Percentiles rank a stretch among this genome's conserved stretches.
Evolutionary conservation across 768 basidiomycete species (phyloP).

Genomic region (Tremella yokohamensis): DNA sequence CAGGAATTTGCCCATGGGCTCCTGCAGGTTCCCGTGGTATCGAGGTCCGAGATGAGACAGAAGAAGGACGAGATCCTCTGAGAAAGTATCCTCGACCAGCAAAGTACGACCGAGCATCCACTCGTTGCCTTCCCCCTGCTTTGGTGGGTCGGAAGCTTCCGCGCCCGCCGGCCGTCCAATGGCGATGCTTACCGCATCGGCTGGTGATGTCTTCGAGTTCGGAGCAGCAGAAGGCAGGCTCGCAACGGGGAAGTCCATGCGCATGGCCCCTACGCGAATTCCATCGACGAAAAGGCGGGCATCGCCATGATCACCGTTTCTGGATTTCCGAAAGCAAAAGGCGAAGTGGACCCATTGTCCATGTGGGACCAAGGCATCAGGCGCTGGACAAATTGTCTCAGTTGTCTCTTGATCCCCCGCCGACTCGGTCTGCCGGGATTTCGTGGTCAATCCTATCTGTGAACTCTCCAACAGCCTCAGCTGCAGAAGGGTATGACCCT

Average conservation of each 20-base stretch:
- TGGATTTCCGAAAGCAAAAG: conserved; percentile 35
- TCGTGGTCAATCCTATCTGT: conserved; percentile 35
- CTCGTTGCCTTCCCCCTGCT: conserved; percentile 37
- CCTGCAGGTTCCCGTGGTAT: conserved; percentile 47
- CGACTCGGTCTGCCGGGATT: conserved; percentile 1
- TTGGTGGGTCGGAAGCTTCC: conserved; percentile 3
- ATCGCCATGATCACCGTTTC: conserved; percentile 27
- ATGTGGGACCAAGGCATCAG: conserved; percentile 47
- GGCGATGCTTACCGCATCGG: conserved; percentile 28
- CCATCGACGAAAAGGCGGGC: conserved; percentile 45
- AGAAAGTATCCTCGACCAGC: conserved; percentile 41
- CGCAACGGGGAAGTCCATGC: conserved; percentile 32
- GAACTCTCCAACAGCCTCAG: conserved; percentile 48
- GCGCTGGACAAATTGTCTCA: conserved; percentile 39
- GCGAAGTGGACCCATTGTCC: conserved; percentile 48
- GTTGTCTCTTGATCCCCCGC: conserved; percentile 11
- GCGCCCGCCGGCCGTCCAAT: conserved; percentile 21
- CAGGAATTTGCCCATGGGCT: conserved; percentile 47
- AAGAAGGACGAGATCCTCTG: conserved; percentile 46
- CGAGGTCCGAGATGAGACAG: conserved; percentile 48
- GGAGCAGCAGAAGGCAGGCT: conserved; percentile 9
- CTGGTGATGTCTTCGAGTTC: conserved; percentile 8
- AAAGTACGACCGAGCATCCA: conserved; percentile 44
- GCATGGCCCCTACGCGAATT: conserved; percentile 39
- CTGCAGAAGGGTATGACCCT: conserved; percentile 34